These are phyloP conservation scores for Fusarium verticillioides DNA, from an alignment of 2,329 filamentous ascomycete species.

Conservation along the genomic window DNA sequence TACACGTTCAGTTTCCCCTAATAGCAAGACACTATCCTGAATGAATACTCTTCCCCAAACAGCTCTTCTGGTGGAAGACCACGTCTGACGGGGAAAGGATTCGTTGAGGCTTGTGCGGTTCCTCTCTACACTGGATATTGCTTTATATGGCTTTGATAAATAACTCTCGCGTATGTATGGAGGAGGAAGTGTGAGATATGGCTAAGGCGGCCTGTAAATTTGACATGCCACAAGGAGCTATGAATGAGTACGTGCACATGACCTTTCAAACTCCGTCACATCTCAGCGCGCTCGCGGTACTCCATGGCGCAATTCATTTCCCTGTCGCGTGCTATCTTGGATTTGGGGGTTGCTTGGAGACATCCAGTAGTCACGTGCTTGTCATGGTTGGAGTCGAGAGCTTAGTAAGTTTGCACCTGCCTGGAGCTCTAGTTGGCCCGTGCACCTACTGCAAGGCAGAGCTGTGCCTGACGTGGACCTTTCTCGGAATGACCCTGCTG, in stretches of 20 bases:
- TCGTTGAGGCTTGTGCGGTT: neutral
- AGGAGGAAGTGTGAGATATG: neutral
- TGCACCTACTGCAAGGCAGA: constrained; percentile 51
- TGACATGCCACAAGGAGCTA: too few species aligned
- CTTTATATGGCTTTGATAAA: neutral
- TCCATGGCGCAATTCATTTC: neutral
- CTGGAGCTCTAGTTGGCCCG: constrained; percentile 42
- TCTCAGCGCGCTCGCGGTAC: neutral
- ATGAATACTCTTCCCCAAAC: neutral
- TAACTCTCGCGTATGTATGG: neutral
- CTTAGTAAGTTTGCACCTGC: constrained; percentile 41
- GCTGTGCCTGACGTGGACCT: constrained; percentile 60
- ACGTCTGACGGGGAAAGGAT: neutral
- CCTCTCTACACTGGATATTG: neutral
- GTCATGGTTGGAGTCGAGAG: neutral
- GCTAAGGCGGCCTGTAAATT: neutral
- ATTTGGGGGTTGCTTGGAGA: neutral
- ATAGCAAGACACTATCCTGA: neutral
- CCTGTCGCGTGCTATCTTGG: constrained; percentile 6
- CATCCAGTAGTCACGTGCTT: constrained; percentile 15
- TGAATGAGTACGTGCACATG: neutral
- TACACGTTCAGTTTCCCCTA: neutral
- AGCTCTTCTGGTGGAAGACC: neutral
- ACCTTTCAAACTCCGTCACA: neutral
- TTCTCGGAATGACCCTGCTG: constrained; percentile 45